Conservation (phyloP, 257 asterid species). For the Solanum tarijense region DNA sequence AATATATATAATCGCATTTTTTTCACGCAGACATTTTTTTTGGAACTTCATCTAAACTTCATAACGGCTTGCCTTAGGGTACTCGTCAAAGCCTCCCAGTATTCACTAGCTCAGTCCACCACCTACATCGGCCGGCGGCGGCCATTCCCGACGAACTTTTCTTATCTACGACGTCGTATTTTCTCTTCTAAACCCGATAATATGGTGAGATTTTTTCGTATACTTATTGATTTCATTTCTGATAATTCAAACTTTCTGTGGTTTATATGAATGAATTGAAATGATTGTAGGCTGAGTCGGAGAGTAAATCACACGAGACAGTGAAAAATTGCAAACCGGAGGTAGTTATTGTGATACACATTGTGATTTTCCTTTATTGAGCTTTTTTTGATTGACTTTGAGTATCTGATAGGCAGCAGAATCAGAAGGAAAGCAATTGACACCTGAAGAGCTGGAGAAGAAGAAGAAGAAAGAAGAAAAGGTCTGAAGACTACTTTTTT, state of each 20-base stretch:
- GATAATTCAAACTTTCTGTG: background rate
- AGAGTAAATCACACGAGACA: background rate
- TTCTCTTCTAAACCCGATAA: background rate
- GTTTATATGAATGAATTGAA: background rate
- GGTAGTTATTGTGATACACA: background rate
- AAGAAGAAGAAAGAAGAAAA: constrained; percentile 94
- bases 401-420: background rate
- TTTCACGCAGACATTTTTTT: background rate
- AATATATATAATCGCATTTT: background rate
- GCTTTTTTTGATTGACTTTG: background rate
- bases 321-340: background rate
- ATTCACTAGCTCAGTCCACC: background rate
- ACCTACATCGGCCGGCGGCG: background rate
- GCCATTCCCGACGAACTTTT: background rate
- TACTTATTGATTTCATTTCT: background rate
- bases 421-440: constrained; percentile 37
- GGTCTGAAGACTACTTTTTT: constrained; percentile 22
- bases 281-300: background rate
- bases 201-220: background rate
- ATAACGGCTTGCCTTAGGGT: constrained; percentile 2
- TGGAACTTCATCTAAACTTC: background rate
- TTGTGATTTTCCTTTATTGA: background rate
- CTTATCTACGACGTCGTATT: background rate
- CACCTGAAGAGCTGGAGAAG: constrained; percentile 72
- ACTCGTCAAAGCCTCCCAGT: background rate